Conservation (phyloP, 768 basidiomycete species). For the Leccinum variicolor region DNA sequence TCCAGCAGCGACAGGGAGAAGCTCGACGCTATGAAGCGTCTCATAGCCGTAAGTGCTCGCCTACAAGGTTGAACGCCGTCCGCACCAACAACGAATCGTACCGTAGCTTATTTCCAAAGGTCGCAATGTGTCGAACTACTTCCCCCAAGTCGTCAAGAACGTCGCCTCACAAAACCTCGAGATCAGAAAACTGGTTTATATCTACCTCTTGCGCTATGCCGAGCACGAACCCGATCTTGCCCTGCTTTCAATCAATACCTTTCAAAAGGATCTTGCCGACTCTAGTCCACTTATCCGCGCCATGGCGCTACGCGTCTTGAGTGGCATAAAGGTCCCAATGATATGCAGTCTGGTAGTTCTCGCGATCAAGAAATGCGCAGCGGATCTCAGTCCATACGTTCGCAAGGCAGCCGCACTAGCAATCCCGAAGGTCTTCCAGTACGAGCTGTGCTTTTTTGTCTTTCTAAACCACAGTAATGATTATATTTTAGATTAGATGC, state of each 20-base stretch:
- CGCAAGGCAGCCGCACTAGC: conserved; percentile 91
- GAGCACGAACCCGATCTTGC: conserved; percentile 93
- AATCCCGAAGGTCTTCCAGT: conserved; percentile 83
- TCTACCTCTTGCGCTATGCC: conserved; percentile 93
- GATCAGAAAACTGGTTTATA: conserved; percentile 95
- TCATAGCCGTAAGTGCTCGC: conserved; percentile 73
- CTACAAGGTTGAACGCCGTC: not conserved
- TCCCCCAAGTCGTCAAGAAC: conserved; percentile 96
- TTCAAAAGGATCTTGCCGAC: conserved; percentile 94
- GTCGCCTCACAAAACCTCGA: conserved; percentile 91
- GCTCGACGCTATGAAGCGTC: conserved; percentile 90
- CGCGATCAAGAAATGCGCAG: conserved; percentile 89
- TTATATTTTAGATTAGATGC: conserved; percentile 59
- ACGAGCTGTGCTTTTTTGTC: conserved; percentile 26
- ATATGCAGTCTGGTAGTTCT: conserved; percentile 82
- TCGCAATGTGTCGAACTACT: conserved; percentile 88
- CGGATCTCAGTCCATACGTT: conserved; percentile 92
- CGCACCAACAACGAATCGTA: not conserved
- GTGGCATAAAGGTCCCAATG: conserved; percentile 87
- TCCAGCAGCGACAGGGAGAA: conserved; percentile 87
- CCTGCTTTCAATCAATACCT: conserved; percentile 94
- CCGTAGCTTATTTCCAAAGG: conserved; percentile 87
- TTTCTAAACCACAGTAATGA: not conserved
- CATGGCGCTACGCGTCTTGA: conserved; percentile 92
- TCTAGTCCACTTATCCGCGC: conserved; percentile 91